Base-by-base conservation (phyloP, 495 filamentous ascomycete species). In the Tuber aestivum region DNA sequence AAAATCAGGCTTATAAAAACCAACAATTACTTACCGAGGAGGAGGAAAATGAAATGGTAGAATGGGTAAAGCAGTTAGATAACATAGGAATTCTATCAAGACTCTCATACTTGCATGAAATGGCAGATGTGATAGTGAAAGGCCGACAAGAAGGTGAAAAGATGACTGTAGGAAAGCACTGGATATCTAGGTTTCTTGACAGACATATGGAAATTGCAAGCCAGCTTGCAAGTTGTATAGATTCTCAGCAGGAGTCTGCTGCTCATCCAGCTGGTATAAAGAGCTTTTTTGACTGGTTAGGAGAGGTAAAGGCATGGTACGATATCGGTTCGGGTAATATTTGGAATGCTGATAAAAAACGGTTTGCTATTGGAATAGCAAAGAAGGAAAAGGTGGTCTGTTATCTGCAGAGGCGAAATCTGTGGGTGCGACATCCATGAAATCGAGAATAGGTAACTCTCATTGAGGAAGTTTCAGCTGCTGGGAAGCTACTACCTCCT, bases 401-500 rank as follows among this genome's bases (percentile, higher is more conserved):
- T n/a, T n/a, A n/a, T n/a, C n/a, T n/a, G n/a, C 20, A 10, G 10
- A n/a, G 74, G 35, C 20, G 27, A 38, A 72, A 40, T 7, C 74
- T 41, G 9, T 50, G 27, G 0, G 42, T 78, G 5, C 21, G 48
- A 6, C 61, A 78, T 38, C 65, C 68, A 23, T 69, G 72, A 41
- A 79, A 77, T 32, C 40, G n/a, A n/a, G 75, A 79, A 27, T 79
- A 44, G 71, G 72, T 75, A 16, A 71, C 77, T 35, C 32, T 75
- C 0, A 16, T 79, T 0, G 75, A 77, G 7, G 44, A 35, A n/a
- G 69, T 77, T 3, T 74, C 71, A 0, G 50, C 40, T 0, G 0
- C 0, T 0, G 72, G 41, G 1, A 48, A 35, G 2, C 35, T 79
- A 3, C 35, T 71, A 10, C 68, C 72, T 21, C n/a, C 77, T 37